Evolutionary conservation across 2,329 filamentous ascomycete genomes (phyloP).

Genomic region (Botrytis pseudocinerea): DNA sequence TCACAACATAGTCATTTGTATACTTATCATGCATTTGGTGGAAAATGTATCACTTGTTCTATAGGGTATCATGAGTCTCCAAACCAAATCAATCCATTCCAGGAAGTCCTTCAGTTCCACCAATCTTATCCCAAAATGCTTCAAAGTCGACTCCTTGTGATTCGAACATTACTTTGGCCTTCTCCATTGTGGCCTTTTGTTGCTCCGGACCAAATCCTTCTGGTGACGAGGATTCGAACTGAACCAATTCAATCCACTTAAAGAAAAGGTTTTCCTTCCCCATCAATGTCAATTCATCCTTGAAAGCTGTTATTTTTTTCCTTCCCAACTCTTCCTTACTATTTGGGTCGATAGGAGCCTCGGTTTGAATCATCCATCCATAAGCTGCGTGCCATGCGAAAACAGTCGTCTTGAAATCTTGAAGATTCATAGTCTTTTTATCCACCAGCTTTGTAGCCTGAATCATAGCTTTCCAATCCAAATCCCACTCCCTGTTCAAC

Average conservation of each 20-base stretch:
- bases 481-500: conserved; percentile 81
- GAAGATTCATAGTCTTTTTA: conserved; percentile 56
- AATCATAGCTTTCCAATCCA: conserved; percentile 83
- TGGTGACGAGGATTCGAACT: conserved; percentile 78
- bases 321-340: conserved; percentile 62
- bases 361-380: conserved; percentile 72
- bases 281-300: conserved; percentile 70
- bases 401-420: conserved; percentile 72
- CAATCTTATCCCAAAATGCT: conserved; percentile 70
- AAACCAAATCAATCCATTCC: conserved; percentile 45
- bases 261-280: conserved; percentile 90
- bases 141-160: conserved; percentile 80
- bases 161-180: conserved; percentile 75
- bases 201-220: conserved; percentile 75
- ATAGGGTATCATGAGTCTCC: conserved; percentile 15
- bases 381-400: conserved; percentile 66
- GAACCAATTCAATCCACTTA: conserved; percentile 88
- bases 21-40: neutral
- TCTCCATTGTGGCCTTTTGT: conserved; percentile 69
- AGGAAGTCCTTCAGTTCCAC: conserved; percentile 58
- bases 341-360: conserved; percentile 49
- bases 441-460: conserved; percentile 70
- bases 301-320: conserved; percentile 77
- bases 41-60: conserved; percentile 1
- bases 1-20: neutral